Base-by-base conservation (phyloP, 257 asterid genomes). In the Solanum megistacrolobum region DNA sequence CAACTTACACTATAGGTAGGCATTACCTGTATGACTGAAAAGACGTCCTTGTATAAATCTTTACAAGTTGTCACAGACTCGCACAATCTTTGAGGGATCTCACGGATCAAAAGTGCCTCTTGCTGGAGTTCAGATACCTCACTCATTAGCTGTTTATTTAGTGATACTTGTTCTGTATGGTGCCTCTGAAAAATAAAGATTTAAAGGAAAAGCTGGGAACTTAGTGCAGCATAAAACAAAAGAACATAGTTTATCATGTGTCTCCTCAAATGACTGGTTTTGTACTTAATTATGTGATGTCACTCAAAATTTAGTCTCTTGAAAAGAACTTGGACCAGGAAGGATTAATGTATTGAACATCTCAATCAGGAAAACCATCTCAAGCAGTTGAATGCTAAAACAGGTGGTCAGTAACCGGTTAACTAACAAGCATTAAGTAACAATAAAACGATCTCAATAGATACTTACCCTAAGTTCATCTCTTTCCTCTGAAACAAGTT, bases 401-500 rank as follows among this genome's bases (percentile, higher is more conserved):
- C 68, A 11, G 4, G 29, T 18, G 43, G 41, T 10, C 43, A 20
- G 69, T 48, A 25, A 81, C 68, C 13, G 9, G 39, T 81, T 65
- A 81, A 79, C 27, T 81, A 46, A 43, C 85, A 46, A 81, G 39
- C 68, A 25, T 79, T 29, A 79, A 48, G 43, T 82, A 48, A 48
- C 41, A 48, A 82, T 39, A 48, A 31, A 82, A 82, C 5, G 12
- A 48, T 82, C 41, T 32, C 85, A 60, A 21, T 14, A 18, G 68
- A 84, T 69, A 76, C 96, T 84, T 86, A 95, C 99, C 99, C 93
- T 93, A 87, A 95, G 91, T 73, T 91, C 93, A 89, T 97, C 97
- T 89, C 98, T 95, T 91, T 96, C 99, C 88, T 95, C 94, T 3
- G 72, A 90, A 62, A 94, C 90, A 83, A 91, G 86, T 87, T 93